phyloP scores from a whole-genome alignment of 108 stramenopile species.

The Skeletonema tropicum region DNA sequence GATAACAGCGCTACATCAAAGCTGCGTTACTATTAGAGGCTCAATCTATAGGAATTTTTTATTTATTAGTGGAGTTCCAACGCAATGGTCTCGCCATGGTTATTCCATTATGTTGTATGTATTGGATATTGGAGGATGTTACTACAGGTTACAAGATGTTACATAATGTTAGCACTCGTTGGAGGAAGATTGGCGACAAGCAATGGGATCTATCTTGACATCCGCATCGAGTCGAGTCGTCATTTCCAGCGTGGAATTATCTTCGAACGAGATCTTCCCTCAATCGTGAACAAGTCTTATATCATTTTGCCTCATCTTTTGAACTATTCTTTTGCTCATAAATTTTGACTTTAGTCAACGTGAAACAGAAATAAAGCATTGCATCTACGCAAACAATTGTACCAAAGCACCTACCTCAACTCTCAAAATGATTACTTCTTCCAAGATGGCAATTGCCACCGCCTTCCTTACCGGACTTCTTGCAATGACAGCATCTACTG shows the following conservation, averaged over 20 bases:
- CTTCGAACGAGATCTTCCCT: slow-evolving; percentile 1
- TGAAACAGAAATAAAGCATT: background rate
- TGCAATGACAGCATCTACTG: background rate
- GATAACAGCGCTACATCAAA: too few relatives aligned
- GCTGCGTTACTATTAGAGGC: too few relatives aligned
- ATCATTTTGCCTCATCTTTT: background rate
- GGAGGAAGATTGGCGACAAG: background rate
- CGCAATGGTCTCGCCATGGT: too few relatives aligned
- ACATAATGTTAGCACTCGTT: background rate
- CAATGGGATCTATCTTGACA: background rate
- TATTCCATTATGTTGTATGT: too few relatives aligned
- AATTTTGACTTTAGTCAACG: slow-evolving; percentile 11
- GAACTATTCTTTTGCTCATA: background rate
- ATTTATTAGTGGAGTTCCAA: too few relatives aligned
- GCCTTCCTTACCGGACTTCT: background rate
- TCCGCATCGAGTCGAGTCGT: background rate
- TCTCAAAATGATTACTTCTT: slow-evolving; percentile 7
- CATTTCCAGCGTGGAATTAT: background rate
- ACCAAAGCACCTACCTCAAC: background rate
- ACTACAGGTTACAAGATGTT: too few relatives aligned
- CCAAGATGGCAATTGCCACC: background rate
- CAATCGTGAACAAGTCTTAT: background rate
- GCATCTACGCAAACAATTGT: background rate
- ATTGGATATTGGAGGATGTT: too few relatives aligned
- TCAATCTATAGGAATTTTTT: too few relatives aligned